A percentile compares a stretch with the other conserved stretches of the same genome.
These are phyloP conservation scores for Madurella mycetomatis DNA, from an alignment of 2,329 filamentous ascomycete species.

Conservation along the genomic window DNA sequence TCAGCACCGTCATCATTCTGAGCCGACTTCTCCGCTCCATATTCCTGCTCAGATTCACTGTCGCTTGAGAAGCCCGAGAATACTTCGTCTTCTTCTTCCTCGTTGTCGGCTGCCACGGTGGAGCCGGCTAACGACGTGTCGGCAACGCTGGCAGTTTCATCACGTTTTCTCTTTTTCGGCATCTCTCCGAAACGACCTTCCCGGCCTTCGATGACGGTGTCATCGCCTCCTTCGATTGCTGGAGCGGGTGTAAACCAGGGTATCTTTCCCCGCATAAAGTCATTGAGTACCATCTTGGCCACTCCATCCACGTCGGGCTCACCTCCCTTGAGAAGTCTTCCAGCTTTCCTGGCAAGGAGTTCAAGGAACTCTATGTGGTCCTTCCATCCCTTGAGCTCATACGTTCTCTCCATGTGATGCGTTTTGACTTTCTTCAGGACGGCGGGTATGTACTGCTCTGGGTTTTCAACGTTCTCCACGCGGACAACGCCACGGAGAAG, in stretches of 20 bases:
- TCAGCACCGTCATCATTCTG: constrained; percentile 40
- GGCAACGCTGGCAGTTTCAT: constrained; percentile 45
- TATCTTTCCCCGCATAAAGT: constrained; percentile 91
- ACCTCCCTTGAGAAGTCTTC: constrained; percentile 82
- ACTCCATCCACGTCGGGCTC: constrained; percentile 93
- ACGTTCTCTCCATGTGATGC: constrained; percentile 88
- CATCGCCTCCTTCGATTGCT: constrained; percentile 47
- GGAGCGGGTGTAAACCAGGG: constrained; percentile 93
- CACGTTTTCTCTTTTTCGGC: constrained; percentile 69
- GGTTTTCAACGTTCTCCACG: constrained; percentile 93
- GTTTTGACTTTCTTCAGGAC: constrained; percentile 76
- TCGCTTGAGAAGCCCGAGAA: constrained; percentile 49
- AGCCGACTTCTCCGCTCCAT: constrained; percentile 24
- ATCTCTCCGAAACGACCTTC: constrained; percentile 82
- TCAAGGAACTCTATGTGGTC: constrained; percentile 81
- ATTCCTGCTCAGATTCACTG: constrained; percentile 30
- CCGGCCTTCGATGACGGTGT: constrained; percentile 59
- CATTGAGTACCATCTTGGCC: constrained; percentile 94
- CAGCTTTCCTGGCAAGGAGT: constrained; percentile 78
- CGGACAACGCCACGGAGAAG: constrained; percentile 86
- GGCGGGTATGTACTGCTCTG: constrained; percentile 89
- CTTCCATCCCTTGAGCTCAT: constrained; percentile 76
- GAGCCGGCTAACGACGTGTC: constrained; percentile 32
- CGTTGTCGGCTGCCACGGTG: constrained; percentile 21
- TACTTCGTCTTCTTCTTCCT: constrained; percentile 35